Percentiles rank a stretch among this genome's conserved stretches.
Conservation (phyloP, 345 rosid genomes). For the Citrus mangshanensis region DNA sequence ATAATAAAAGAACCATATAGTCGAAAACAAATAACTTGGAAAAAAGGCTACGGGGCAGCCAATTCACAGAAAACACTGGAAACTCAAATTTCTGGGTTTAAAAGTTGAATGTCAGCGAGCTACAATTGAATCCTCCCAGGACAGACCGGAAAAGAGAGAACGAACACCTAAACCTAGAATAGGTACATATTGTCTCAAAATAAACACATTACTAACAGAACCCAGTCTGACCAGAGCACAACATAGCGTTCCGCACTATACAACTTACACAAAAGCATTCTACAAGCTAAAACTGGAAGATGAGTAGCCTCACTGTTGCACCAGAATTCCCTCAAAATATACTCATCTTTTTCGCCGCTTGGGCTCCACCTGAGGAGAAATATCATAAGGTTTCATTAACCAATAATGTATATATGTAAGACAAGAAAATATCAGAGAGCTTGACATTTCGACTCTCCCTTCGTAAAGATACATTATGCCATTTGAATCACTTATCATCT, state of each 20-base stretch:
- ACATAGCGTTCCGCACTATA: conserved; percentile 32
- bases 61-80: neutral
- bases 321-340: conserved; percentile 4
- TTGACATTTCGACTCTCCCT: neutral
- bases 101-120: neutral
- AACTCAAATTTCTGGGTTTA: conserved; percentile 7
- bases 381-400: neutral
- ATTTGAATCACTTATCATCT: neutral
- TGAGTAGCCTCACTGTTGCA: conserved; percentile 6
- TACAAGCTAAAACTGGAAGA: conserved; percentile 28
- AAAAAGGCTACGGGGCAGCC: neutral
- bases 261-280: conserved; percentile 38
- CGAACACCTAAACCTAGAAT: conserved; percentile 9
- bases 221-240: conserved; percentile 24
- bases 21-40: neutral
- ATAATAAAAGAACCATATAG: neutral
- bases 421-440: neutral
- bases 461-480: neutral
- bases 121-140: conserved; percentile 6
- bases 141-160: neutral
- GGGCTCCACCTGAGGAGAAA: conserved; percentile 47
- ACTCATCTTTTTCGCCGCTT: conserved; percentile 62
- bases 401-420: neutral
- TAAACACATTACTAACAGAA: conserved; percentile 23
- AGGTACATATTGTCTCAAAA: conserved; percentile 22